phyloP scores from a whole-genome alignment of 2,329 filamentous ascomycete genomes.

The Cladosporium oxysporum region DNA sequence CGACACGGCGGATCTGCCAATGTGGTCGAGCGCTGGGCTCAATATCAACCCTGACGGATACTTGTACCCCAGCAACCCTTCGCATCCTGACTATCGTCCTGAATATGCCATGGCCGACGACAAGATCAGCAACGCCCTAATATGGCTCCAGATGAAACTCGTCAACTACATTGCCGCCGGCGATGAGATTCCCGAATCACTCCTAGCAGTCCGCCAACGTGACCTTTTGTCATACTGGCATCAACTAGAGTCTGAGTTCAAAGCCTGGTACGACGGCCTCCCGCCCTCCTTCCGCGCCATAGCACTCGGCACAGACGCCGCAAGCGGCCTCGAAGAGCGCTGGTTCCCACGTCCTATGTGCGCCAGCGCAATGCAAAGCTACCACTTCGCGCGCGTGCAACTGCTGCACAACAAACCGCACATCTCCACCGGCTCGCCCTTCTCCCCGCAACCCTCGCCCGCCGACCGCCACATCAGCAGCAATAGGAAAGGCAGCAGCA shows the following conservation, averaged over 20 bases:
- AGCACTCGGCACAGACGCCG: conserved; percentile 44
- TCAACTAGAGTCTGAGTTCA: conserved; percentile 57
- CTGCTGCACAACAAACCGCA: conserved; percentile 62
- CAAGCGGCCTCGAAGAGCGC: conserved; percentile 48
- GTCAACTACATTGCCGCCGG: conserved; percentile 64
- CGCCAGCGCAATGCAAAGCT: conserved; percentile 65
- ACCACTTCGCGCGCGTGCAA: conserved; percentile 65
- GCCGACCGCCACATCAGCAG: neutral
- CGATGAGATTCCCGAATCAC: conserved; percentile 49
- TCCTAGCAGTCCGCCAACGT: conserved; percentile 50
- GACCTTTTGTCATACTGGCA: conserved; percentile 56
- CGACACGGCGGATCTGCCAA: conserved; percentile 61
- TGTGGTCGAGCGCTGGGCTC: conserved; percentile 67
- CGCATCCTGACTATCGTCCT: conserved; percentile 44
- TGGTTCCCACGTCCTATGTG: conserved; percentile 67
- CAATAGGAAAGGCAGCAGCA: neutral
- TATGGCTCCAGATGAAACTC: conserved; percentile 67
- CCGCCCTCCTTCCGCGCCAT: conserved; percentile 62
- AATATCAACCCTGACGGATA: conserved; percentile 57
- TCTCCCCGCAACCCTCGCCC: neutral
- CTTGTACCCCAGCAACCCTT: conserved; percentile 49
- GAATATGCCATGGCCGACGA: conserved; percentile 61
- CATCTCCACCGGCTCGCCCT: conserved; percentile 47
- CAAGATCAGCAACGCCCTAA: conserved; percentile 62
- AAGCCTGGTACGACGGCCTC: conserved; percentile 60